Percentiles rank a stretch among this genome's conserved stretches.
Evolutionary conservation across 805 yeast species (phyloP).

Genomic region (Metschnikowia gelsemii): DNA sequence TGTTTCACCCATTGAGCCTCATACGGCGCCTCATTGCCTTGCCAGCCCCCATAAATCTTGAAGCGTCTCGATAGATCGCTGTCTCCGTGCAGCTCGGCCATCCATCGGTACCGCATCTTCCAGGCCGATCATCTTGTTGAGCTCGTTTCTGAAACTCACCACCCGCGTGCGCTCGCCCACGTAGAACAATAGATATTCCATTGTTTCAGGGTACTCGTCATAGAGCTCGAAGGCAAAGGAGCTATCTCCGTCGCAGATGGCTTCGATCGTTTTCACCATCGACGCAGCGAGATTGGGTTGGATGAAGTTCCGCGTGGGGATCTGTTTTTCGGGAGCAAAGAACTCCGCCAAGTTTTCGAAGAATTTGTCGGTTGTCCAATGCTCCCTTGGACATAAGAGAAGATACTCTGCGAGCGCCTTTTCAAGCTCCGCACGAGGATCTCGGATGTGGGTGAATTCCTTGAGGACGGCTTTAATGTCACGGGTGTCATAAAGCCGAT

Average conservation of each 20-base stretch:
- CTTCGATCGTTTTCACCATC: slow-evolving; percentile 21
- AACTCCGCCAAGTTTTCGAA: slow-evolving; percentile 27
- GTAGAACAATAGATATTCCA: slow-evolving; percentile 30
- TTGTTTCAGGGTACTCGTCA: slow-evolving; percentile 35
- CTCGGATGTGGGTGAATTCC: slow-evolving; percentile 6
- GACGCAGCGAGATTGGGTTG: slow-evolving; percentile 20
- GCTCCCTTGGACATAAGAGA: slow-evolving; percentile 6
- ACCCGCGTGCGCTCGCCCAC: slow-evolving; percentile 21
- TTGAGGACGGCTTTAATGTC: slow-evolving; percentile 14
- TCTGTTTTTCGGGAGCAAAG: slow-evolving; percentile 32
- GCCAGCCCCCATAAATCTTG: slow-evolving; percentile 16
- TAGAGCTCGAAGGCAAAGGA: slow-evolving; percentile 28
- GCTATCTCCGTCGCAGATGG: slow-evolving; percentile 20
- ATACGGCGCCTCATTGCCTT: too few relatives aligned
- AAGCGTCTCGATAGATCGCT: slow-evolving; percentile 27
- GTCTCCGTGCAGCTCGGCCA: slow-evolving; percentile 23
- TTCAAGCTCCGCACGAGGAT: slow-evolving; percentile 17
- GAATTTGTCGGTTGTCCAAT: slow-evolving; percentile 17
- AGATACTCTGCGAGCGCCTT: slow-evolving; percentile 21
- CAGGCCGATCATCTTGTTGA: slow-evolving; percentile 21
- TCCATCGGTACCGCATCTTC: slow-evolving; percentile 16
- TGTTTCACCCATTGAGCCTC: too few relatives aligned
- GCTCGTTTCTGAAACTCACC: slow-evolving; percentile 24
- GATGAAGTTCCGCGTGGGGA: slow-evolving; percentile 26
- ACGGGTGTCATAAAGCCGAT: slow-evolving; percentile 28